Conservation (phyloP, 2,329 filamentous ascomycete species). For the Sclerotinia minor region DNA sequence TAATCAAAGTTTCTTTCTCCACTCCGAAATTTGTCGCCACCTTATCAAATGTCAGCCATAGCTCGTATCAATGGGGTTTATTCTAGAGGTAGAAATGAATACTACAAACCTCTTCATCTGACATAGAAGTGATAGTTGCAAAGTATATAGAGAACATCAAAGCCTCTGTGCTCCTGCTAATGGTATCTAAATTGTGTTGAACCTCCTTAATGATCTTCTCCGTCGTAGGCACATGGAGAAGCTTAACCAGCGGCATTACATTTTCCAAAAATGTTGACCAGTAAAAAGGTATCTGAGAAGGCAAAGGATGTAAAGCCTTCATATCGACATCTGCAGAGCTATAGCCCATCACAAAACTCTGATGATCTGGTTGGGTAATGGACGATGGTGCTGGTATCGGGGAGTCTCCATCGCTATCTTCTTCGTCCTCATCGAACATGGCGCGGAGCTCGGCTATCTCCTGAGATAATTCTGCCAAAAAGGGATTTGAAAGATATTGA, state of each 20-base stretch:
- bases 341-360: conserved; percentile 72
- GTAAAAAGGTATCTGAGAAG: conserved; percentile 64
- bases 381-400: conserved; percentile 45
- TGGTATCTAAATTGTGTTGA: conserved; percentile 57
- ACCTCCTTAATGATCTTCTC: conserved; percentile 62
- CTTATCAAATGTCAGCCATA: conserved; percentile 26
- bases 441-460: conserved; percentile 39
- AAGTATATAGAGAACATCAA: conserved; percentile 60
- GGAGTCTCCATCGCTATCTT: conserved; percentile 35
- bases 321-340: conserved; percentile 70
- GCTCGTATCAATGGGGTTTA: conserved; percentile 25
- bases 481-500: conserved; percentile 73
- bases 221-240: conserved; percentile 69
- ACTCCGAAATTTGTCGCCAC: conserved; percentile 45
- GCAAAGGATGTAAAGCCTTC: conserved; percentile 61
- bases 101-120: conserved; percentile 37
- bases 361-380: conserved; percentile 64
- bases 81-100: neutral
- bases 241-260: conserved; percentile 70
- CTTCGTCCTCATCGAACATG: conserved; percentile 38
- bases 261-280: conserved; percentile 74
- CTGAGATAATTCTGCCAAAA: conserved; percentile 73
- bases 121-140: conserved; percentile 49
- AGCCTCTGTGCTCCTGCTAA: conserved; percentile 49
- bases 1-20: conserved; percentile 47